A percentile compares a stretch with the other conserved stretches of the same genome.
Evolutionary conservation across 1,139 yeast genomes (phyloP).

Genomic region (Candida sanyaensis): DNA sequence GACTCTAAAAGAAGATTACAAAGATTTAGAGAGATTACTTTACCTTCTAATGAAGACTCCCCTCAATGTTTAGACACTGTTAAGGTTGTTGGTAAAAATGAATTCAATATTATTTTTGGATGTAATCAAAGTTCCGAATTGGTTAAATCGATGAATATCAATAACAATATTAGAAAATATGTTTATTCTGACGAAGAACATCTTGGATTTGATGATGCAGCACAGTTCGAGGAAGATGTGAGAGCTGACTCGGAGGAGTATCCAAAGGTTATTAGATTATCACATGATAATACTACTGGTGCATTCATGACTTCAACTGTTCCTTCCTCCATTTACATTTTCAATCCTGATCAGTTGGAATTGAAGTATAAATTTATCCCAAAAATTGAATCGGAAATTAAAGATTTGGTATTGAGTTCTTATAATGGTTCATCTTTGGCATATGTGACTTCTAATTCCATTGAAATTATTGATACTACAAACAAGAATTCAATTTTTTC

Average conservation of each 20-base stretch:
- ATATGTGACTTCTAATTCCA: conserved; percentile 54
- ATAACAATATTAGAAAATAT: conserved; percentile 74
- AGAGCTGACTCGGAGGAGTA: conserved; percentile 48
- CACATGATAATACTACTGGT: conserved; percentile 57
- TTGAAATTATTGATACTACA: conserved; percentile 52
- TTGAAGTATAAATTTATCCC: conserved; percentile 23
- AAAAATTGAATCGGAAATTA: conserved; percentile 22
- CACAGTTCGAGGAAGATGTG: conserved; percentile 47
- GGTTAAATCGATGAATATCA: conserved; percentile 59
- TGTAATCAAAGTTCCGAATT: conserved; percentile 65
- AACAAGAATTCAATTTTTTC: conserved; percentile 42
- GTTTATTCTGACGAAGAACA: conserved; percentile 57
- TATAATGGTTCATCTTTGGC: conserved; percentile 55
- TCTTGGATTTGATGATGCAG: conserved; percentile 60
- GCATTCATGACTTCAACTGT: conserved; percentile 62
- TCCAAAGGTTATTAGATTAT: conserved; percentile 56
- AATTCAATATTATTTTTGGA: conserved; percentile 60
- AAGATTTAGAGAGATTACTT: conserved; percentile 60
- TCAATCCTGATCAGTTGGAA: conserved; percentile 58
- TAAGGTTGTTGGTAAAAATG: conserved; percentile 21
- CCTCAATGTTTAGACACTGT: conserved; percentile 70
- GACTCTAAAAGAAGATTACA: conserved; percentile 56
- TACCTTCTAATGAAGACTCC: conserved; percentile 68
- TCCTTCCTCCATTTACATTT: conserved; percentile 60
- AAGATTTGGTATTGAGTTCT: conserved; percentile 33